phyloP scores from a whole-genome alignment of 1,284 basidiomycete species.

The Irpex sp. region DNA sequence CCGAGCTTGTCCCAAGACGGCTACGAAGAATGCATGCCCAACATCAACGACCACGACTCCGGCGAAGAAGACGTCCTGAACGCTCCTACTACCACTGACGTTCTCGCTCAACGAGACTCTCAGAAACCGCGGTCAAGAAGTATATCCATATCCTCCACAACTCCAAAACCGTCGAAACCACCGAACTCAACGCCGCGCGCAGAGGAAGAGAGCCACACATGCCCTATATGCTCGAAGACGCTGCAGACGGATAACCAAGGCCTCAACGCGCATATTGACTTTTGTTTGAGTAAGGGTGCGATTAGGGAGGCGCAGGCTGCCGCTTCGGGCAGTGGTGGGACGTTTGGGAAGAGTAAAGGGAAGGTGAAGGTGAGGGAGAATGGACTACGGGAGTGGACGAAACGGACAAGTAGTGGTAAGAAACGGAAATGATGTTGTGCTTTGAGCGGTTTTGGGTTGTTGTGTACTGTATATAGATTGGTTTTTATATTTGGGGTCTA shows the following conservation, averaged over 20 bases:
- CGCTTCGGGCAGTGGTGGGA: not conserved
- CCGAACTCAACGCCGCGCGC: not conserved
- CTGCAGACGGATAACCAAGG: slow-evolving; percentile 61
- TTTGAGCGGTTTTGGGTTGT: not conserved
- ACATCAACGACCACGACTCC: slow-evolving; percentile 41
- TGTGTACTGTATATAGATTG: not conserved
- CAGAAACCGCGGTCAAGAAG: too few relatives aligned
- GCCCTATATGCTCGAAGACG: slow-evolving; percentile 62
- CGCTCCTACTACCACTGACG: too few relatives aligned
- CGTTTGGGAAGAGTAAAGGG: too few relatives aligned
- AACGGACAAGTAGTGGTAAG: not conserved
- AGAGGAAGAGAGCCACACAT: slow-evolving; percentile 30
- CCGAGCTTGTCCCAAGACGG: slow-evolving; percentile 21
- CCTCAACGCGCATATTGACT: slow-evolving; percentile 74
- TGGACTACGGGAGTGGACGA: not conserved
- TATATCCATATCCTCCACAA: too few relatives aligned
- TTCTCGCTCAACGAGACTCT: too few relatives aligned
- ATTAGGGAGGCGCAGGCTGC: slow-evolving; percentile 61
- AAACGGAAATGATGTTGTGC: not conserved
- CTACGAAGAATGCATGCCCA: slow-evolving; percentile 46
- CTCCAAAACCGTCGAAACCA: too few relatives aligned
- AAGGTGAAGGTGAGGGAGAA: not conserved
- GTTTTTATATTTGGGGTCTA: not conserved
- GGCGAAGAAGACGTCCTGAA: not conserved
- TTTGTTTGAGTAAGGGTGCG: slow-evolving; percentile 67